Base-by-base conservation (phyloP, 73 alveolate genomes). In the Paramecium tetraurelia region DNA sequence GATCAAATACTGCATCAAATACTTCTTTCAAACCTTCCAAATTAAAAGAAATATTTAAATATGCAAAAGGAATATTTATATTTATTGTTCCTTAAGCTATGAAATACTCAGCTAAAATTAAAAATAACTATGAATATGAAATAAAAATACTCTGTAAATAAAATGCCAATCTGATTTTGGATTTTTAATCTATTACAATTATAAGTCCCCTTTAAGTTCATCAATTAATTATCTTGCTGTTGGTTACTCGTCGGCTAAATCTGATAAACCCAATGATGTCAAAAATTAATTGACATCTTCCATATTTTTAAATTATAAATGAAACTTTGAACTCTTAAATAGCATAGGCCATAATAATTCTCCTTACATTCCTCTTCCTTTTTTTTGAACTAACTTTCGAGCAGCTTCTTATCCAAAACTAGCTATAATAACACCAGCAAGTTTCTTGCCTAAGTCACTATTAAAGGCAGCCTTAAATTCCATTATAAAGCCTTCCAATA, bases 1-100 rank as follows among this genome's bases (percentile, higher is more conserved):
- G 58, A 9, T 41, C 35, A 24, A 75, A 38, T 7, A 75, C 46
- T 38, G 59, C 59, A 75, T 75, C 87, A 75, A 75, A 75, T 5
- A 75, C 68, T 21, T 75, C 87, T 38, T 75, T 75, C 10, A 75
- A 75, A 12, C 87, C 87, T 38, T 38, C 87, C 4, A 75, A n/a
- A 38, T 75, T 75, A 41, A 75, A 75, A 12, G 38, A 20, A 29
- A 75, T 14, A 35, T 38, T 75, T 41, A 38, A 21, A 38, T 38
- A 41, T 1, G 87, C 59, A 75, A 29, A 35, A 2, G 87, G 87
- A 41, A 75, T 35, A 38, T 21, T 75, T 22, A 29, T 41, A 75
- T 38, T 38, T 1, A 75, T n/a, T 16, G 35, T 29, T 35, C 87
- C 87, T 29, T 29, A 11, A 38, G 69, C 87, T 14, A 21, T 35